Percentiles rank a stretch among this genome's conserved stretches.
phyloP scores from a whole-genome alignment of 371 early-diverging fungal genomes.

The Actinomucor elegans region DNA sequence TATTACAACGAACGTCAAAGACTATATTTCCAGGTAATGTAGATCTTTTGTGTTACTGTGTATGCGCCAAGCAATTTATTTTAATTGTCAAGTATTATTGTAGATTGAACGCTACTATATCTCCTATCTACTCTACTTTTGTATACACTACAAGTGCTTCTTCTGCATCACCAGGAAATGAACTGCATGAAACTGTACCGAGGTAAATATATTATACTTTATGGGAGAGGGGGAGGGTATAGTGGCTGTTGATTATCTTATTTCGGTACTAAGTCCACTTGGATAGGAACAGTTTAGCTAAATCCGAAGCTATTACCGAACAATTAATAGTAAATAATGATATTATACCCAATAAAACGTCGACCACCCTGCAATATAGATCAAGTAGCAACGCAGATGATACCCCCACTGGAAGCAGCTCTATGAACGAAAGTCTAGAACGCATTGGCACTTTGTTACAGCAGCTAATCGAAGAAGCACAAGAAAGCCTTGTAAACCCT shows the following conservation, averaged over 20 bases:
- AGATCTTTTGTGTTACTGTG: neutral
- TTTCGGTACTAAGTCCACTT: neutral
- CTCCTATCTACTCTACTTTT: no score
- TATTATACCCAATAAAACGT: neutral
- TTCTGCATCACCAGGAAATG: neutral
- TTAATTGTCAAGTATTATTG: neutral
- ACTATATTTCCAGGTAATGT: neutral
- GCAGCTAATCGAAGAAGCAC: constrained; percentile 12
- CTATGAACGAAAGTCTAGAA: constrained; percentile 12
- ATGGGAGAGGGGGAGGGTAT: no score
- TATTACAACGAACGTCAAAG: neutral
- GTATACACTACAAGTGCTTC: no score
- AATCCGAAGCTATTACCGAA: neutral
- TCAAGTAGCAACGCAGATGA: neutral
- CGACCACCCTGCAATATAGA: neutral
- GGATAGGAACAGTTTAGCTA: neutral
- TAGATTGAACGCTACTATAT: no score
- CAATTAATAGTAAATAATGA: neutral
- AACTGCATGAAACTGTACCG: no score
- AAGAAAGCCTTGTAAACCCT: constrained; percentile 8
- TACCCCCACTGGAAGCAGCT: neutral
- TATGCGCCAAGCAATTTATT: neutral
- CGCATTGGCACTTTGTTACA: constrained; percentile 12
- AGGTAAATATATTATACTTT: no score
- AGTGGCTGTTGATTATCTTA: neutral